Evolutionary conservation across 2,329 filamentous ascomycete genomes (phyloP), one percentile per base, ranked within the genome.

Genomic region (Dactylonectria macrodidyma): DNA sequence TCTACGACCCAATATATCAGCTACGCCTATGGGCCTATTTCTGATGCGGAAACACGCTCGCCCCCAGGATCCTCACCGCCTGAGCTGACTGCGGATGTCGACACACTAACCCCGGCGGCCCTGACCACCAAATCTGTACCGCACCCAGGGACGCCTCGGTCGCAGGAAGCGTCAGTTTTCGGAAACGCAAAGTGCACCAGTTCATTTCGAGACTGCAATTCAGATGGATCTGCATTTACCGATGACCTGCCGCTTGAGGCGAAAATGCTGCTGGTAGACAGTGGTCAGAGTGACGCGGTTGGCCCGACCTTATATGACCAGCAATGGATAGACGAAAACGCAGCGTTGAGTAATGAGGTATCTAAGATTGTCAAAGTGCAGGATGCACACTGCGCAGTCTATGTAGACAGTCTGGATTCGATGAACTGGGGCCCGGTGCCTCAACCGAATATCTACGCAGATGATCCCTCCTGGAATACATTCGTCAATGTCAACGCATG

Each of bases 111-210:
- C 22, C 76, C 74, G 26, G 69, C 73, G 8, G 73, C 66, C 2
- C 72, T 79, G 47, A 77, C 76, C 9, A 76, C 79, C 1, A 70
- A 71, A 16, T 75, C 78, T 1, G 71, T 68, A 5, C 76, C 78
- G 3, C 69, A 75, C 50, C 63, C 72, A 1, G 71, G 71, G 34
- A 70, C 71, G 3, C 70, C 72, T 36, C 66, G 71, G 57, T 67
- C 67, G 64, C 65, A 66, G 46, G 56, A 68, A 68, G 50, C 76
- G 57, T 65, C 76, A 9, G 65, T 55, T 3, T 76, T 73, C 47
- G 34, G 44, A 33, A 65, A 50, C 16, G n/a, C 54, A 8, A 62
- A 60, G n/a, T 55, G 56, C 7, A 24, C 47, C 6, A 71, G 76
- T n/a, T 77, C 34, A 36, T 36, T 36, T 36, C 11, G 34, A 11